Percentiles rank a stretch among this genome's conserved stretches.
phyloP scores from a whole-genome alignment of 108 stramenopile species.

The Skeletonema marinoi region DNA sequence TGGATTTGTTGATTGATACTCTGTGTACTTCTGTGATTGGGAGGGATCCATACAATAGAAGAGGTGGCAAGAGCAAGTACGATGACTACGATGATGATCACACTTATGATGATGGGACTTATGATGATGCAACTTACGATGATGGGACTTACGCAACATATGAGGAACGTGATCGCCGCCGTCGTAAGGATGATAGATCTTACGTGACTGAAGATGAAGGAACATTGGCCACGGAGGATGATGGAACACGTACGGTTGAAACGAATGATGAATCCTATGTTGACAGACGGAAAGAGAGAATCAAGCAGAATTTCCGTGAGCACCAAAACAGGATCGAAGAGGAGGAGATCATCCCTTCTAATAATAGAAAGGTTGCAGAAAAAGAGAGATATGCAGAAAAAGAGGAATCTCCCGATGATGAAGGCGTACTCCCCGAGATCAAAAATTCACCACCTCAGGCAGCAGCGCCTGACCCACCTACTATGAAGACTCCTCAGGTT shows the following conservation, averaged over 20 bases:
- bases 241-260: constrained; percentile 33
- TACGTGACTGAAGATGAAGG: constrained; percentile 29
- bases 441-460: constrained; percentile 15
- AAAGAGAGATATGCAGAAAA: not conserved
- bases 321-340: constrained; percentile 18
- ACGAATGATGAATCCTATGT: constrained; percentile 35
- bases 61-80: constrained; percentile 15
- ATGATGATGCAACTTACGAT: constrained; percentile 65
- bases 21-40: constrained; percentile 78
- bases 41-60: constrained; percentile 48
- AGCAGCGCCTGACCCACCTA: constrained; percentile 9
- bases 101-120: constrained; percentile 61
- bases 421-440: constrained; percentile 24
- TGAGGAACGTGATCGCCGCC: constrained; percentile 42
- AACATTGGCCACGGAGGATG: constrained; percentile 34
- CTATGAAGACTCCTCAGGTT: not conserved
- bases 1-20: constrained; percentile 86
- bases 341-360: constrained; percentile 8
- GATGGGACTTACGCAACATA: constrained; percentile 82
- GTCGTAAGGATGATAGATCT: constrained; percentile 16
- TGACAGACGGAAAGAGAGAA: constrained; percentile 6
- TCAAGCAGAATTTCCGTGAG: constrained; percentile 19
- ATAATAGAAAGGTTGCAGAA: not conserved
- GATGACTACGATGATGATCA: constrained; percentile 61
- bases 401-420: constrained; percentile 14